Evolutionary conservation across 495 filamentous ascomycete species (phyloP), one percentile per base, ranked within the genome.

Genomic region (Stereocaulon alpinum): DNA sequence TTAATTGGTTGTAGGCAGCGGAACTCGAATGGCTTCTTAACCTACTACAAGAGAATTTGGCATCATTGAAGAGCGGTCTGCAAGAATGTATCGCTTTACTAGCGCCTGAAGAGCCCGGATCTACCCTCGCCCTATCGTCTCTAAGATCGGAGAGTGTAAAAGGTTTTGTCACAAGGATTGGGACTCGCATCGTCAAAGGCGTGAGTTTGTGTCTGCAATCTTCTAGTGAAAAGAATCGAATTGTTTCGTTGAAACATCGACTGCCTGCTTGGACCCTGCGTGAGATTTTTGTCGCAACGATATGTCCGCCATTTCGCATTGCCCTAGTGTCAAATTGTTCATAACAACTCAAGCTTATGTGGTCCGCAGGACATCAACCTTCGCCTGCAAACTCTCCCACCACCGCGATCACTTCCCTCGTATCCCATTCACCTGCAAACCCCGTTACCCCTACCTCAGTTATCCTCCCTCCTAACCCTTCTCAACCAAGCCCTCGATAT

Each of bases 11-110:
- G 62, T 69, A 90, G 86, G 78, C 80, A 30, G 80, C 81, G 50
- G 93, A 98, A 73, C 77, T 96, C 30, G 74, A 84, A 70, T 97
- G 93, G 94, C 86, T 97, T 7, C 77, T 96, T 55, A 72, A 78
- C 42, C 82, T 86, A 29, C 80, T 97, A 18, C 84, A 87, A 72
- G 81, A 88, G 50, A 89, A 86, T 18, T 79, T 97, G 40, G 74
- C 74, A 32, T 84, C 87, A 14, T 70, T 98, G 60, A 88, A 90
- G 70, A 80, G 82, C 67, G 91, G 92, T 50, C 83, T 98, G 17
- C 82, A 91, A 71, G 91, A 96, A 74, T 97, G 93, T 71, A 82
- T 85, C 50, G 80, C 82, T 27, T 80, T 97, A 10, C 81, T 98
- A 40, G 82, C 88, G 11, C 89, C 92, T 3, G 75, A 84, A 60